These are phyloP conservation scores for Kernera saxatilis DNA, from an alignment of 345 rosid genomes.

Conservation along the genomic window DNA sequence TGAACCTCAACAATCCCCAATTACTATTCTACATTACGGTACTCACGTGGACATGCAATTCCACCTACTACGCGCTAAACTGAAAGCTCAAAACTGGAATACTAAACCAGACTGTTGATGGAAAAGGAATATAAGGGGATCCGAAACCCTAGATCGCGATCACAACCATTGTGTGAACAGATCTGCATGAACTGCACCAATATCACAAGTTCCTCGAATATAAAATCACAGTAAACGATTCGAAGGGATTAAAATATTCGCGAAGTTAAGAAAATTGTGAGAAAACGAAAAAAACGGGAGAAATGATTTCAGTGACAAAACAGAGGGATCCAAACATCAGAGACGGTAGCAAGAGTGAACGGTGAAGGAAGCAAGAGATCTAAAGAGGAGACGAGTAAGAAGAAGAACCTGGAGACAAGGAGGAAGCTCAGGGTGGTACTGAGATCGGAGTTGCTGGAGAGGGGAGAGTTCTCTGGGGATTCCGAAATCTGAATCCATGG, in stretches of 20 bases:
- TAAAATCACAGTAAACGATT: not conserved
- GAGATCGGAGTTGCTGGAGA: slow-evolving; percentile 76
- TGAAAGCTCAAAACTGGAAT: not conserved
- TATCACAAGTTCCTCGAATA: not conserved
- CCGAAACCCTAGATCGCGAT: slow-evolving; percentile 2
- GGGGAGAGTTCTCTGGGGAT: slow-evolving; percentile 82
- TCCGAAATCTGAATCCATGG: slow-evolving; percentile 96
- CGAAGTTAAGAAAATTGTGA: not conserved
- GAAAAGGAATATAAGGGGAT: not conserved
- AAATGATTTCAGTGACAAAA: not conserved
- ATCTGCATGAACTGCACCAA: slow-evolving; percentile 10
- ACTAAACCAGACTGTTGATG: not conserved
- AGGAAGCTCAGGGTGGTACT: slow-evolving; percentile 80
- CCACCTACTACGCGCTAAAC: not conserved
- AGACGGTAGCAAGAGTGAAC: not conserved
- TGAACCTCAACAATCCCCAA: not conserved
- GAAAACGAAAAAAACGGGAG: not conserved
- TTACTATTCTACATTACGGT: not conserved
- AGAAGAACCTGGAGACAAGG: slow-evolving; percentile 78
- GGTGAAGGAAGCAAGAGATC: not conserved
- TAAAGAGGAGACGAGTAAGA: not conserved
- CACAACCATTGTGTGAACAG: not conserved
- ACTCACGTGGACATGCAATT: not conserved
- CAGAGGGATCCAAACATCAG: slow-evolving; percentile 6
- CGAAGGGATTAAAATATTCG: not conserved